These are phyloP conservation scores for Dendrobium huoshanense DNA, from an alignment of 106 monocot genomes.

Conservation along the genomic window DNA sequence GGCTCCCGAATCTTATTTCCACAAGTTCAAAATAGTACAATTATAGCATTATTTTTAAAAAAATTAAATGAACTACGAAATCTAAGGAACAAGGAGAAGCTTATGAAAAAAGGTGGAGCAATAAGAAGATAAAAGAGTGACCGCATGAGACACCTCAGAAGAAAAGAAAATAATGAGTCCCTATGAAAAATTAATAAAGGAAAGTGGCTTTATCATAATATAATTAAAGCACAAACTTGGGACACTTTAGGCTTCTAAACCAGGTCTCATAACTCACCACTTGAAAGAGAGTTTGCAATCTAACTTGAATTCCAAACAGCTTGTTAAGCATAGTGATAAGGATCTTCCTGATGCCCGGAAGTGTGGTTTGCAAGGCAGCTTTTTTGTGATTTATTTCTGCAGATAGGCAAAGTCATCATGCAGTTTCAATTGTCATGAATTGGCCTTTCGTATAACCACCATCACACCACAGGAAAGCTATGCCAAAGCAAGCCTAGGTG, in stretches of 20 bases:
- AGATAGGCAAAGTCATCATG: not conserved
- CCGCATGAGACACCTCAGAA: not conserved
- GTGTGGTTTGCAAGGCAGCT: not conserved
- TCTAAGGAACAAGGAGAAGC: not conserved
- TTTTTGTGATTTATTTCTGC: not conserved
- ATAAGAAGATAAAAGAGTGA: not conserved
- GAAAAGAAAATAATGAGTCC: not conserved
- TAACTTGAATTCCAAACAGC: not conserved
- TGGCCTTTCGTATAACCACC: not conserved
- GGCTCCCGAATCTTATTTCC: not conserved
- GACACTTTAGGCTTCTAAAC: not conserved
- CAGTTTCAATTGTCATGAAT: not conserved
- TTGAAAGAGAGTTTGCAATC: not conserved
- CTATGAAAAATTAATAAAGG: not conserved
- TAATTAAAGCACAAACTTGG: not conserved
- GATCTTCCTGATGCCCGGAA: not conserved
- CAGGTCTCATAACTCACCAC: not conserved
- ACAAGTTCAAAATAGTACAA: not conserved
- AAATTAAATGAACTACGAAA: not conserved
- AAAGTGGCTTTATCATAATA: not conserved
- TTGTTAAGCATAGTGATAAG: not conserved
- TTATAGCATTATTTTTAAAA: too few relatives aligned
- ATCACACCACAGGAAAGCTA: not conserved
- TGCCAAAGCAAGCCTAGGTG: not conserved
- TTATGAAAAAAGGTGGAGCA: not conserved